These are phyloP conservation scores for Aspergillus costaricaensis DNA, from an alignment of 2,329 filamentous ascomycete genomes.

Conservation along the genomic window DNA sequence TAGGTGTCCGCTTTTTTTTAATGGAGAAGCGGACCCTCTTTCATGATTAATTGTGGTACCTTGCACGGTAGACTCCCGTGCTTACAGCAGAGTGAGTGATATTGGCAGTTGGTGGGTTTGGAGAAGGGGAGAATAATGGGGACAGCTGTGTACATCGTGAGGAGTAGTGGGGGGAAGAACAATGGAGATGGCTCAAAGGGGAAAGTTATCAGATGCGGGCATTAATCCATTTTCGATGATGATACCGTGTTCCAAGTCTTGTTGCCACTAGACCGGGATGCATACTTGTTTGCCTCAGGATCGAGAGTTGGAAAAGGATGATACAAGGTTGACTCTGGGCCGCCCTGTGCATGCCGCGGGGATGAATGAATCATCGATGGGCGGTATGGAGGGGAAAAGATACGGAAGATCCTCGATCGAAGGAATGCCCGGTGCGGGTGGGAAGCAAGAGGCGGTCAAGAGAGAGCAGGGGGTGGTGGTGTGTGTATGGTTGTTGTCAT, in stretches of 20 bases:
- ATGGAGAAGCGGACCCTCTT: neutral
- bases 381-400: neutral
- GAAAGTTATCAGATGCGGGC: slow-evolving; percentile 19
- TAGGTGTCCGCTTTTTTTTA: neutral
- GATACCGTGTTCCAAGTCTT: neutral
- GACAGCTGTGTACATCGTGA: neutral
- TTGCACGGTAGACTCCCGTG: too few relatives aligned
- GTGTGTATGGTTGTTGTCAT: slow-evolving; percentile 16
- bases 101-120: neutral
- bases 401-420: neutral
- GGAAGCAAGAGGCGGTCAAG: slow-evolving; percentile 24
- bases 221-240: neutral
- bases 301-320: neutral
- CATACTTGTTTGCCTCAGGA: slow-evolving; percentile 5
- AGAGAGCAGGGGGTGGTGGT: slow-evolving; percentile 1
- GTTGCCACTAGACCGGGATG: slow-evolving; percentile 11
- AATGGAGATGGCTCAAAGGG: slow-evolving; percentile 19
- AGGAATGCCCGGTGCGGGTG: neutral
- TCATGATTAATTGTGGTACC: too few relatives aligned
- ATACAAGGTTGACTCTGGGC: neutral
- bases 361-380: slow-evolving; percentile 6
- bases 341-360: neutral
- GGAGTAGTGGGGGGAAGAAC: slow-evolving; percentile 1
- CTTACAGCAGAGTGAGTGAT: too few relatives aligned
- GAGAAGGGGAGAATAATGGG: neutral